Evolutionary conservation across 2,329 filamentous ascomycete species (phyloP).

Genomic region (Pseudogymnoascus verrucosus): DNA sequence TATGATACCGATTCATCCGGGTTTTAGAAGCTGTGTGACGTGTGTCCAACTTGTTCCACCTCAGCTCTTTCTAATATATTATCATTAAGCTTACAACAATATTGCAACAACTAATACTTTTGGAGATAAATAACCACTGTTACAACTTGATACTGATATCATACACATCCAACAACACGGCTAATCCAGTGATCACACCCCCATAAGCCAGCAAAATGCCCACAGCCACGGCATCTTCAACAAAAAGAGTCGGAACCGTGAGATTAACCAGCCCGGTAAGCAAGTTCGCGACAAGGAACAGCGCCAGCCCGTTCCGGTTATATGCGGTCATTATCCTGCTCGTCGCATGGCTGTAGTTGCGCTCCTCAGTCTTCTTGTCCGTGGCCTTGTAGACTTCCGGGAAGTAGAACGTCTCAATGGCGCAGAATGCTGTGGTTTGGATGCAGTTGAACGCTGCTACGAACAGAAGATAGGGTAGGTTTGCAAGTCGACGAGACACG

Average conservation of each 20-base stretch:
- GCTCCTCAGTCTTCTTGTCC: slow-evolving; percentile 48
- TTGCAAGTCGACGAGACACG: slow-evolving; percentile 84
- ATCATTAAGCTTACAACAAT: neutral
- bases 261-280: slow-evolving; percentile 86
- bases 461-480: slow-evolving; percentile 90
- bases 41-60: neutral
- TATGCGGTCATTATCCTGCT: slow-evolving; percentile 75
- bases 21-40: neutral
- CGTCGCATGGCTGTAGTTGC: slow-evolving; percentile 61
- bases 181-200: slow-evolving; percentile 55
- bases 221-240: slow-evolving; percentile 58
- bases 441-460: slow-evolving; percentile 81
- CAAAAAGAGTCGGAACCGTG: slow-evolving; percentile 72
- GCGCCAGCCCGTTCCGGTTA: slow-evolving; percentile 77
- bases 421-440: slow-evolving; percentile 72
- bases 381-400: slow-evolving; percentile 57
- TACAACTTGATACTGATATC: slow-evolving; percentile 66
- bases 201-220: slow-evolving; percentile 68
- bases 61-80: neutral
- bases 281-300: slow-evolving; percentile 85
- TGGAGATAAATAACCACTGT: slow-evolving; percentile 2
- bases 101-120: neutral
- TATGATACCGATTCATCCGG: neutral
- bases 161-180: slow-evolving; percentile 56
- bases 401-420: slow-evolving; percentile 72